Base-by-base conservation (phyloP, 2,329 filamentous ascomycete genomes). In the Sporothrix pallida region DNA sequence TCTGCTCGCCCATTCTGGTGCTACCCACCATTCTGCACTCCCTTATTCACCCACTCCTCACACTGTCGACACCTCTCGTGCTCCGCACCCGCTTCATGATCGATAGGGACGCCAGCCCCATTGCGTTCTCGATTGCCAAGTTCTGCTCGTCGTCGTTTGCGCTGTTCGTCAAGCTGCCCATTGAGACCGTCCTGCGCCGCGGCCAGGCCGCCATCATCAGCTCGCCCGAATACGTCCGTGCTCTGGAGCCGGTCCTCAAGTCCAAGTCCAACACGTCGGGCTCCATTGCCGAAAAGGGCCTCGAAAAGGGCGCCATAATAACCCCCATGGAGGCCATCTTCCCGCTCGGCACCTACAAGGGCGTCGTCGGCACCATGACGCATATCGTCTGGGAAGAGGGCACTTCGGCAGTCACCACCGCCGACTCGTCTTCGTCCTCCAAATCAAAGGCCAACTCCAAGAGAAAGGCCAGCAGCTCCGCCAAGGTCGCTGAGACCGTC, bases 361-460 rank as follows among this genome's bases (percentile, higher is more conserved):
- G 96, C n/a, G 87, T 97, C 1, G 81, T 96, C n/a, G 93, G 94
- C 2, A 98, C 95, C 2, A 95, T 98, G 88, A 95, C 94, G 86
- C 89, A 89, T 75, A 96, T 99, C 75, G 87, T 93, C 0, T 87
- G 91, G 50, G 93, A 97, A 78, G 96, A 99, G 81, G 96, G 96
- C 8, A 86, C 85, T 74, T 84, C 89, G 9, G 82, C 86, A 77
- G 81, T 86, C 2, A 4, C 12, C 4, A 12, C 10, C 8, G 15
- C 48, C 23, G 42, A 50, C 52, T 78, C 83, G 69, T 77, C 81
- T 68, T 76, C 79, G 73, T 75, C 82, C 78, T 76, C 76, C 80
- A 81, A 78, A 73, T 73, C 46, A 79, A 81, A 77, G 77, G 68
- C 70, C 73, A 74, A 68, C 46, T 71, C 78, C 48, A 80, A 78